These are phyloP conservation scores for Dendrobium huoshanense DNA, from an alignment of 106 monocot genomes.

Conservation along the genomic window DNA sequence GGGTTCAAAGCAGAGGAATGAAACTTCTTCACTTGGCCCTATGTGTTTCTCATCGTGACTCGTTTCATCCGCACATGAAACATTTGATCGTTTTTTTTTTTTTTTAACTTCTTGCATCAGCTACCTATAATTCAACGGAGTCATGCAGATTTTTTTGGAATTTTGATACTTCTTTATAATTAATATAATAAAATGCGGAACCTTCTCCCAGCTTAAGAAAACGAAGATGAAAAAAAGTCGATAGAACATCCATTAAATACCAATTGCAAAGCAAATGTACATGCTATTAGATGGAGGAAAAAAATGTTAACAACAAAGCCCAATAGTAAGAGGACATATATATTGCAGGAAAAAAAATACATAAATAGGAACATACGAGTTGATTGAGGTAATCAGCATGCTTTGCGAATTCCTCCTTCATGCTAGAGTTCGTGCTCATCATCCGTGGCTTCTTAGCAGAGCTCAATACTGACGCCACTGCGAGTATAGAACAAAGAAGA, in stretches of 20 bases:
- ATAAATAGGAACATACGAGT: conserved; percentile 25
- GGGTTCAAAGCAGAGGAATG: no score
- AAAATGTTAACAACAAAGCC: neutral
- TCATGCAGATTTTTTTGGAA: no score
- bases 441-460: conserved; percentile 54
- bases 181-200: neutral
- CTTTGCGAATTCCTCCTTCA: conserved; percentile 57
- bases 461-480: conserved; percentile 16
- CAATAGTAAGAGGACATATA: neutral
- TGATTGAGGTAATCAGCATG: conserved; percentile 59
- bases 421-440: conserved; percentile 35
- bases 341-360: neutral
- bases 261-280: neutral
- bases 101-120: no score
- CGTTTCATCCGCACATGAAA: no score
- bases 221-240: neutral
- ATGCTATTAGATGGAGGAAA: neutral
- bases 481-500: conserved; percentile 7
- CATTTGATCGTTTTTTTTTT: no score
- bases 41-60: no score
- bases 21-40: no score
- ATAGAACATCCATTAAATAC: neutral
- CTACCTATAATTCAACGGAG: no score
- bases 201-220: neutral
- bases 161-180: no score